phyloP scores from a whole-genome alignment of 2,329 filamentous ascomycete species.

The Parastagonospora avenae region DNA sequence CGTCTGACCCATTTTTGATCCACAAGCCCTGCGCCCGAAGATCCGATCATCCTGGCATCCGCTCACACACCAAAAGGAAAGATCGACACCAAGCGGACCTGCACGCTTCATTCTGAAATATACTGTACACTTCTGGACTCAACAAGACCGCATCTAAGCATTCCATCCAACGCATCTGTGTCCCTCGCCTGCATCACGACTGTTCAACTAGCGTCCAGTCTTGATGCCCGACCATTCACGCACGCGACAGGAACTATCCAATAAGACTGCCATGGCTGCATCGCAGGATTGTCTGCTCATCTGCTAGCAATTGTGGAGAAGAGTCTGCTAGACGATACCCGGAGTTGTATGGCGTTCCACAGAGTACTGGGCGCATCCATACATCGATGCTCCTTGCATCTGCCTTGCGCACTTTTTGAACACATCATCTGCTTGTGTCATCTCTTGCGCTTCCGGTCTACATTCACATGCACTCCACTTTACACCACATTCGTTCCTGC shows the following conservation, averaged over 20 bases:
- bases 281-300: too few species aligned
- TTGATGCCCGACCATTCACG: neutral
- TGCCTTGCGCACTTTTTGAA: neutral
- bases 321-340: too few species aligned
- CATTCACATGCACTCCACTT: slow-evolving; percentile 10
- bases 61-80: neutral
- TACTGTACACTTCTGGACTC: neutral
- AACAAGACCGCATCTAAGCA: neutral
- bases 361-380: neutral
- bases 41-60: slow-evolving; percentile 1
- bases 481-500: slow-evolving; percentile 12
- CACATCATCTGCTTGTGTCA: neutral
- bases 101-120: neutral
- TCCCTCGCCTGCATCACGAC: neutral
- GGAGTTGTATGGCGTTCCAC: too few species aligned
- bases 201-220: neutral
- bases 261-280: too few species aligned
- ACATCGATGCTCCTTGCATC: neutral
- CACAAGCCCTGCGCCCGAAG: neutral
- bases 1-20: slow-evolving; percentile 3
- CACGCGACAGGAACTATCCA: too few species aligned
- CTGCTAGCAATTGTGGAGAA: too few species aligned
- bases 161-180: neutral
- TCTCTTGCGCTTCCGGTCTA: slow-evolving; percentile 4
- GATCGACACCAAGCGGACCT: neutral